phyloP scores from a whole-genome alignment of 805 yeast genomes.

The Candida maris region DNA sequence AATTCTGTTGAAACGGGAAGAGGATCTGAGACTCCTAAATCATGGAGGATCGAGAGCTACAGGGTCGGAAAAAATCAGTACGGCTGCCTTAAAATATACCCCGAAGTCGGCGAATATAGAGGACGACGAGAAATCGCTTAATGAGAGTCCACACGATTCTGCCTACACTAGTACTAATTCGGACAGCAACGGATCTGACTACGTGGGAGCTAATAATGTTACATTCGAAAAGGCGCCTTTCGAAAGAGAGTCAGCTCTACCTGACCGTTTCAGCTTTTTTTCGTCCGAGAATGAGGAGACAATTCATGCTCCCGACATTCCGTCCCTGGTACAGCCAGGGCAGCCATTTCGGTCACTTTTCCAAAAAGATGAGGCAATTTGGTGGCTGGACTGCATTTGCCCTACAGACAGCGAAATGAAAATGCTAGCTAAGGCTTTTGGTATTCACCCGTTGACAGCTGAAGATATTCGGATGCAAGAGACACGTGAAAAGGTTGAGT shows the following conservation, averaged over 20 bases:
- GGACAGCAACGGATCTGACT: conserved; percentile 15
- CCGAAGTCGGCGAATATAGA: conserved; percentile 34
- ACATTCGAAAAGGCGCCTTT: conserved; percentile 18
- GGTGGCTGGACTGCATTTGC: conserved; percentile 96
- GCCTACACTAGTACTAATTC: conserved; percentile 4
- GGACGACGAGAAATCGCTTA: conserved; percentile 13
- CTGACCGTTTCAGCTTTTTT: conserved; percentile 82
- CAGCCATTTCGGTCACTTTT: conserved; percentile 68
- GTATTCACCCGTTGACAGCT: conserved; percentile 95
- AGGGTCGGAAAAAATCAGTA: conserved; percentile 35
- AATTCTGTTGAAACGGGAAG: conserved; percentile 32
- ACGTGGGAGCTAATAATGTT: conserved; percentile 15
- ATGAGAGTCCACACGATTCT: conserved; percentile 10
- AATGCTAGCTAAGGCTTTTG: conserved; percentile 86
- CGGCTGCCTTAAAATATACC: conserved; percentile 61
- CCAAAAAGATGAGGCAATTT: conserved; percentile 67
- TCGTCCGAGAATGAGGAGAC: conserved; percentile 82
- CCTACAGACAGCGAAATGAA: conserved; percentile 97
- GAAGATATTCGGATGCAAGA: conserved; percentile 97
- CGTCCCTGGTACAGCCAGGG: conserved; percentile 66
- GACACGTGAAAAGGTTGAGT: conserved; percentile 94
- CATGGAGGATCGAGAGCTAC: conserved; percentile 26
- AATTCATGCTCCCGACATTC: conserved; percentile 82
- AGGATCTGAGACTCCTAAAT: conserved; percentile 23
- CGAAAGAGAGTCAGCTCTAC: conserved; percentile 35